Evolutionary conservation across 164 flowering plant species (phyloP), one percentile per base, ranked within the genome.

Genomic region (Umbellularia californica): DNA sequence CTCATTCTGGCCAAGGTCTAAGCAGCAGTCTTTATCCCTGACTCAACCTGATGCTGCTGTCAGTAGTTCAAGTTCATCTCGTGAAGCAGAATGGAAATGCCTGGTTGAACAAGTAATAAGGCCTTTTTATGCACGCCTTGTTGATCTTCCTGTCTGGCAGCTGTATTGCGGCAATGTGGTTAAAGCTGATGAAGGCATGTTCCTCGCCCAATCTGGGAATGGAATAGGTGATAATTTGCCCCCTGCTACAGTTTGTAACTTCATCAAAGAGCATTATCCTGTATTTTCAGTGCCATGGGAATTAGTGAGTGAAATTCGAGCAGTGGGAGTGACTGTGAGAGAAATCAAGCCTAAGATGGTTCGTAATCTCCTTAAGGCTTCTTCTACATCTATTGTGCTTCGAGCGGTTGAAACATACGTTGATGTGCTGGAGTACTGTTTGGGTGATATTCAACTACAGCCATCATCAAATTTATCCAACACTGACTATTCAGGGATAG

Each of bases 211-310:
- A 70, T 95, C 96, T 74, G 90, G 92, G 66, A 87, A 75, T 87
- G 88, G 81, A 50, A 82, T 81, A 47, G 85, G 83, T 77, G 90
- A 84, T 75, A 85, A 78, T 81, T 77, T 89, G 81, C 97, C 98
- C 55, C 71, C 67, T 9, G 87, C 88, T 71, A 84, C 97, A 30
- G 97, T 95, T 77, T 92, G 95, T 75, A 83, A 85, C 78, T 95
- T 92, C 80, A 96, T 95, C 58, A 95, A 92, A 83, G 99, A 95
- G 76, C 97, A 93, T 75, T 93, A 95, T 83, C 98, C 93, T 24
- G 99, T 95, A 50, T 95, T 95, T 81, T 89, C 91, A 33, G 95
- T 95, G 47, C 98, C 99, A n/a, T 93, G 98, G 98, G 97, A 93
- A 78, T 83, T 95, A 85, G 90, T 95, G 67, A 81, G 87, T 77